Conservation (phyloP, 106 monocot genomes). For the Dioscorea dumetorum region DNA sequence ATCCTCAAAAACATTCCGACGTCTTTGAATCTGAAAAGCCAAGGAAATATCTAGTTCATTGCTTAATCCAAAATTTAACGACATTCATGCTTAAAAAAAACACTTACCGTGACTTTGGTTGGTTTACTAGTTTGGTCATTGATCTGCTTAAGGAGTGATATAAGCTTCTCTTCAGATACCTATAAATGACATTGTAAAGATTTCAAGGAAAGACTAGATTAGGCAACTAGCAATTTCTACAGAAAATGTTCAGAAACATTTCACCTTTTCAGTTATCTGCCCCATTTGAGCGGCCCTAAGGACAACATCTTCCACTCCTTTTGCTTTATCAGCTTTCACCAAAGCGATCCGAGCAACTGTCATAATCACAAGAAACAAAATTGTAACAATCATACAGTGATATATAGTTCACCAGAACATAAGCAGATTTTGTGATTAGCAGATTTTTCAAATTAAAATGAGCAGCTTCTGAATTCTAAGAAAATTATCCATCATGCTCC, state of each 20-base stretch:
- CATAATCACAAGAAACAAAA: too few relatives aligned
- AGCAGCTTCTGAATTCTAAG: too few relatives aligned
- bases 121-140: conserved; percentile 68
- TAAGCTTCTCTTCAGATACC: conserved; percentile 76
- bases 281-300: conserved; percentile 84
- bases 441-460: too few relatives aligned
- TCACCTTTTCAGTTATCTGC: conserved; percentile 87
- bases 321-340: conserved; percentile 97
- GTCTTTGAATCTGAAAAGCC: conserved; percentile 57
- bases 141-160: conserved; percentile 71
- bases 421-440: too few relatives aligned
- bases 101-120: conserved; percentile 76
- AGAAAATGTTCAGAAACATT: not conserved
- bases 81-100: not conserved
- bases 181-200: conserved; percentile 6
- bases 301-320: conserved; percentile 89
- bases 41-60: not conserved
- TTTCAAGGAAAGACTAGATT: not conserved
- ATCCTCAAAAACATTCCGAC: conserved; percentile 62
- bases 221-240: not conserved
- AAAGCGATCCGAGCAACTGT: conserved; percentile 93
- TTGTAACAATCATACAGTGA: too few relatives aligned
- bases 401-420: too few relatives aligned
- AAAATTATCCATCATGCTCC: too few relatives aligned
- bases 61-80: too few relatives aligned